A percentile compares a stretch with the other conserved stretches of the same genome.
Evolutionary conservation across 768 basidiomycete genomes (phyloP).

Genomic region (Daedalea quercina): DNA sequence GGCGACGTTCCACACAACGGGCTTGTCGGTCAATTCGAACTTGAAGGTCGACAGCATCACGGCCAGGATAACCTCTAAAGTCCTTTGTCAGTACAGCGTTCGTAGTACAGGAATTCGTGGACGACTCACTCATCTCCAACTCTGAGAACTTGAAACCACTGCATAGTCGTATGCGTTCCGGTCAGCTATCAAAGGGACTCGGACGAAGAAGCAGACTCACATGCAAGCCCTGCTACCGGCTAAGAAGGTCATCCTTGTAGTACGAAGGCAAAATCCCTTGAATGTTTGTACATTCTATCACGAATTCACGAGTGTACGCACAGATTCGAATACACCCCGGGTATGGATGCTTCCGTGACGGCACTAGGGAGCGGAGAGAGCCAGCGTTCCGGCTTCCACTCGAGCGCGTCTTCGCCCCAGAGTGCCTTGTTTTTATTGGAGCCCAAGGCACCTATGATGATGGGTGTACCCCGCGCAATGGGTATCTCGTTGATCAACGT

Average conservation of each 20-base stretch:
- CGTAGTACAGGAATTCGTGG: too few species aligned
- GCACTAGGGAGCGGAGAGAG: slow-evolving; percentile 14
- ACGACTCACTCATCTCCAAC: slow-evolving; percentile 13
- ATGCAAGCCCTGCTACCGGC: slow-evolving; percentile 23
- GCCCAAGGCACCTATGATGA: slow-evolving; percentile 31
- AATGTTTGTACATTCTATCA: neutral
- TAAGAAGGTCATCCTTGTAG: slow-evolving; percentile 22
- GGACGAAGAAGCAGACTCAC: slow-evolving; percentile 9
- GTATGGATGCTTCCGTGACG: slow-evolving; percentile 10
- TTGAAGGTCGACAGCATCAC: slow-evolving; percentile 19
- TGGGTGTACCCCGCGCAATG: slow-evolving; percentile 30
- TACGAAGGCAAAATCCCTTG: neutral
- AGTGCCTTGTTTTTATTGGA: slow-evolving; percentile 34
- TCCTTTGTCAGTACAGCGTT: neutral
- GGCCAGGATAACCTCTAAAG: slow-evolving; percentile 23
- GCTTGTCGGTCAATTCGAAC: slow-evolving; percentile 19
- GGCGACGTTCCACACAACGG: slow-evolving; percentile 24
- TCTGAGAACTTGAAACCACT: slow-evolving; percentile 19
- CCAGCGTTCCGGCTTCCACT: slow-evolving; percentile 41
- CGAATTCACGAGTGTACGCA: neutral
- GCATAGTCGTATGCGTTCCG: neutral
- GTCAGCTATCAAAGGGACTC: neutral
- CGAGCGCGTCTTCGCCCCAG: slow-evolving; percentile 38
- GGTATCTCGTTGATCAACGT: slow-evolving; percentile 17
- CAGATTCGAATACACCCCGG: slow-evolving; percentile 15